Percentiles rank a stretch among this genome's conserved stretches.
phyloP scores from a whole-genome alignment of 441 rosid genomes.

The Gossypium schwendimanii region DNA sequence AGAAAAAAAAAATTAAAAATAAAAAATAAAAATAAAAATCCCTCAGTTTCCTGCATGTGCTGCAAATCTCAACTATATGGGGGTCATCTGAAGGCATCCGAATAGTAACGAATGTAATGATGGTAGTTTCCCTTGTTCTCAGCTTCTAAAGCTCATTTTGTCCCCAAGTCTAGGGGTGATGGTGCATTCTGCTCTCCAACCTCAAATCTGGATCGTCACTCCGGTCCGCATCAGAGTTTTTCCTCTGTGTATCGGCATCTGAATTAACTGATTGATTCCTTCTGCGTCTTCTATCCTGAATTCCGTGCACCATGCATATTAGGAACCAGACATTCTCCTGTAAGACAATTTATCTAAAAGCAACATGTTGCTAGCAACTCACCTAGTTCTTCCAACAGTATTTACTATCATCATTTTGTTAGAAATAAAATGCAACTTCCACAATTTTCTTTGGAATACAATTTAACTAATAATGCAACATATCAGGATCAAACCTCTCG shows the following conservation, averaged over 20 bases:
- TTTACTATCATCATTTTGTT: background rate
- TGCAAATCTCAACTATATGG: background rate
- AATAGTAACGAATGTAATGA: slow-evolving; percentile 19
- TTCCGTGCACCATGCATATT: slow-evolving; percentile 1
- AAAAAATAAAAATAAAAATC: background rate
- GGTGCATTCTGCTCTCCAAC: slow-evolving; percentile 22
- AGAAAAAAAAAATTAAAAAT: background rate
- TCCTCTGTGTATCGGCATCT: slow-evolving; percentile 40
- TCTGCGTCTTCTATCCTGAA: slow-evolving; percentile 70
- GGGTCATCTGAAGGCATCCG: slow-evolving; percentile 9
- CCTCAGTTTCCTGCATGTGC: slow-evolving; percentile 5
- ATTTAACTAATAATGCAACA: background rate
- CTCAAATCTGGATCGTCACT: slow-evolving; percentile 38
- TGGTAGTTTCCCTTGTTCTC: slow-evolving; percentile 7
- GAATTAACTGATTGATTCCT: slow-evolving; percentile 42
- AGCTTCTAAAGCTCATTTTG: slow-evolving; percentile 9
- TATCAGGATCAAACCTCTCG: slow-evolving; percentile 46
- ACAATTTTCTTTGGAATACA: background rate
- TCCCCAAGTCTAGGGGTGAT: slow-evolving; percentile 15
- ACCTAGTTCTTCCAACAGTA: background rate
- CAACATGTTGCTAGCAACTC: background rate
- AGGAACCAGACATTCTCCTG: background rate
- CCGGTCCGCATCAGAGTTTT: slow-evolving; percentile 38
- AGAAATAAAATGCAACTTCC: background rate
- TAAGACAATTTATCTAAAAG: background rate